phyloP scores from a whole-genome alignment of 106 monocot genomes.

The Xerophyta viscosa region DNA sequence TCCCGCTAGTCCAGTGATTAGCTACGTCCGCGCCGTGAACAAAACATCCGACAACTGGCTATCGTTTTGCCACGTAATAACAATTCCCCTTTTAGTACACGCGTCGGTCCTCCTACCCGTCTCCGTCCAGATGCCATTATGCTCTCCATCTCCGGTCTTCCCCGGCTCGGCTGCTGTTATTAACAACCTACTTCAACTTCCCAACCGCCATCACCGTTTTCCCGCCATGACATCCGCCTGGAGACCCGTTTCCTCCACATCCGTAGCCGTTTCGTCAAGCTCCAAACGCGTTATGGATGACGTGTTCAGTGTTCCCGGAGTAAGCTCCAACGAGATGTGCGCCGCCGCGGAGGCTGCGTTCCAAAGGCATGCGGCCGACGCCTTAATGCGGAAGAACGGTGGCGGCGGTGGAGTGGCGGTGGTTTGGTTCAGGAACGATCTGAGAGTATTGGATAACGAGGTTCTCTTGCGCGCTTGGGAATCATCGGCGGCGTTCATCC shows the following conservation, averaged over 20 bases:
- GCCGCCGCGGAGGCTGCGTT: constrained; percentile 34
- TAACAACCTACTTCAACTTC: constrained; percentile 3
- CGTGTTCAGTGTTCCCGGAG: constrained; percentile 33
- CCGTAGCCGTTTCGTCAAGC: constrained; percentile 9
- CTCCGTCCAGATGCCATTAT: background rate
- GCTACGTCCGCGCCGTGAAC: no score
- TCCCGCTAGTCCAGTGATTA: no score
- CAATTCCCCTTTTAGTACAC: background rate
- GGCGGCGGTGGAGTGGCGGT: constrained; percentile 56
- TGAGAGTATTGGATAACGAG: constrained; percentile 81
- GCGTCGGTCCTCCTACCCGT: constrained; percentile 6
- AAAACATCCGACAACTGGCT: no score
- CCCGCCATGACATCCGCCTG: background rate
- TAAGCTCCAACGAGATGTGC: constrained; percentile 26
- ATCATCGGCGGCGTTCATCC: constrained; percentile 52
- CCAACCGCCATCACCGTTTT: constrained; percentile 5
- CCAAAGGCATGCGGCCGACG: constrained; percentile 21
- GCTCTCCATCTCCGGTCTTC: constrained; percentile 4
- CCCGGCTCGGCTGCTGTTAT: background rate
- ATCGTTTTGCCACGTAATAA: constrained; percentile 1
- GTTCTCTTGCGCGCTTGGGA: constrained; percentile 47
- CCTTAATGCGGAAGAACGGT: constrained; percentile 17
- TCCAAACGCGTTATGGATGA: background rate
- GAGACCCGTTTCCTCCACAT: constrained; percentile 5
- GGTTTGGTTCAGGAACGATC: constrained; percentile 95